A percentile compares a stretch with the other conserved stretches of the same genome.
phyloP scores from a whole-genome alignment of 306 rosid species.

The Spatholobus suberectus region DNA sequence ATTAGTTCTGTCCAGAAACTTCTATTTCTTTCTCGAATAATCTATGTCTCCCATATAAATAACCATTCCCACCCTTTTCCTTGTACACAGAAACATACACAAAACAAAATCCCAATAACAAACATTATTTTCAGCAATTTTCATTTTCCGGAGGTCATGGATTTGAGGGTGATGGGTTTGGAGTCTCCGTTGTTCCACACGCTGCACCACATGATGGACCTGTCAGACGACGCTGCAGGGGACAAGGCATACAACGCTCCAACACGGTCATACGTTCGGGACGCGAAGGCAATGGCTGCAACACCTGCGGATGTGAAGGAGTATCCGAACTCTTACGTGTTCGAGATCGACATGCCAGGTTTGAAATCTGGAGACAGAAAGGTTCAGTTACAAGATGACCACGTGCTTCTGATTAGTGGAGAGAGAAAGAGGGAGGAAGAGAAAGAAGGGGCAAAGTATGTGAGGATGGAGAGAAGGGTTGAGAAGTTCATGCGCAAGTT shows the following conservation, averaged over 20 bases:
- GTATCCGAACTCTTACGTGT: slow-evolving; percentile 58
- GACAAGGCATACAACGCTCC: slow-evolving; percentile 61
- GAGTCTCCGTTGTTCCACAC: slow-evolving; percentile 62
- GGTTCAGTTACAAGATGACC: slow-evolving; percentile 77
- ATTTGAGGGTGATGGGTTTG: slow-evolving; percentile 54
- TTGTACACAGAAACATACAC: too few relatives aligned
- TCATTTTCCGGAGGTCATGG: slow-evolving; percentile 42
- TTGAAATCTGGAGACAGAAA: slow-evolving; percentile 68
- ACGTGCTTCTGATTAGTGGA: slow-evolving; percentile 64
- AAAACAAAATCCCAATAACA: too few relatives aligned
- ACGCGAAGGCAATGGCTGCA: slow-evolving; percentile 79
- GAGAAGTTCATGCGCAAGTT: slow-evolving; percentile 81
- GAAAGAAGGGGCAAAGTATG: slow-evolving; percentile 67
- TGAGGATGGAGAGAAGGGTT: slow-evolving; percentile 78
- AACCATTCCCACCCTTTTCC: neutral
- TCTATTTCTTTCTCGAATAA: too few relatives aligned
- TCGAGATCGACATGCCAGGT: slow-evolving; percentile 83
- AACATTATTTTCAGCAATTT: too few relatives aligned
- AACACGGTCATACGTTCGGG: slow-evolving; percentile 58
- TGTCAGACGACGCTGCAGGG: slow-evolving; percentile 35
- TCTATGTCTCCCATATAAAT: too few relatives aligned
- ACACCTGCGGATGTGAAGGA: slow-evolving; percentile 81
- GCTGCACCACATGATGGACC: slow-evolving; percentile 59
- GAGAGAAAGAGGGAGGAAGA: slow-evolving; percentile 82
- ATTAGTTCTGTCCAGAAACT: too few relatives aligned